Percentiles rank a stretch among this genome's conserved stretches.
Evolutionary conservation across 1,284 basidiomycete genomes (phyloP).

Genomic region (Gomphus bonarii): DNA sequence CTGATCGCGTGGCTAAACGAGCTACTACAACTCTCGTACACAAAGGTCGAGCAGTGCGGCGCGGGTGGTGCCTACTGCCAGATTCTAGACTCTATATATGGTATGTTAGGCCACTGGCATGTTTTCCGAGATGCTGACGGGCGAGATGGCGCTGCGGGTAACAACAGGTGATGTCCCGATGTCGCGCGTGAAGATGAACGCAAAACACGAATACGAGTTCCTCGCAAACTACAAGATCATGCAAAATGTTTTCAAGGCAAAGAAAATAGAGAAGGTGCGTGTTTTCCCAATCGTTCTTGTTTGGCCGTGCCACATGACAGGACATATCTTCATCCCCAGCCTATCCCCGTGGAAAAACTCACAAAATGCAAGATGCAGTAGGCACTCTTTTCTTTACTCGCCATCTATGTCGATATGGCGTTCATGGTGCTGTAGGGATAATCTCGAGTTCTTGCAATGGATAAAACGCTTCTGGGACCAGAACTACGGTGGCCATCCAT

Average conservation of each 20-base stretch:
- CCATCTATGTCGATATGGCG: constrained; percentile 9
- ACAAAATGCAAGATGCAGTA: constrained; percentile 99
- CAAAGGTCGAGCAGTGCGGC: constrained; percentile 92
- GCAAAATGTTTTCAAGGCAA: constrained; percentile 78
- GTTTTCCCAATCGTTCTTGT: not conserved
- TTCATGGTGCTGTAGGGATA: constrained; percentile 46
- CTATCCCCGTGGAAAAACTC: constrained; percentile 87
- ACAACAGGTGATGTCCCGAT: constrained; percentile 79
- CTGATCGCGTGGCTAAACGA: constrained; percentile 92
- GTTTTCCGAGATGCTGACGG: not conserved
- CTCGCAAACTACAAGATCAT: constrained; percentile 93
- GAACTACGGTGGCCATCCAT: constrained; percentile 81
- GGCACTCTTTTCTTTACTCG: constrained; percentile 24
- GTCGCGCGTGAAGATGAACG: constrained; percentile 83
- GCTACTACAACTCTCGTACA: constrained; percentile 83
- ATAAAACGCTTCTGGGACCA: constrained; percentile 93
- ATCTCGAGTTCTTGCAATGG: constrained; percentile 98
- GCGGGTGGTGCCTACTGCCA: constrained; percentile 87
- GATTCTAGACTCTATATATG: constrained; percentile 87
- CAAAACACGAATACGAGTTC: constrained; percentile 94
- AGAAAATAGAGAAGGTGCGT: constrained; percentile 89
- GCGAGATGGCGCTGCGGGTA: constrained; percentile 12
- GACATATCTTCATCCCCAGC: constrained; percentile 36
- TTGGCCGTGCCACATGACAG: not conserved
- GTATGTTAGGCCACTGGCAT: constrained; percentile 31